Evolutionary conservation across 768 basidiomycete genomes (phyloP), one percentile per base, ranked within the genome.

Genomic region (Guyanaporus albipodus): DNA sequence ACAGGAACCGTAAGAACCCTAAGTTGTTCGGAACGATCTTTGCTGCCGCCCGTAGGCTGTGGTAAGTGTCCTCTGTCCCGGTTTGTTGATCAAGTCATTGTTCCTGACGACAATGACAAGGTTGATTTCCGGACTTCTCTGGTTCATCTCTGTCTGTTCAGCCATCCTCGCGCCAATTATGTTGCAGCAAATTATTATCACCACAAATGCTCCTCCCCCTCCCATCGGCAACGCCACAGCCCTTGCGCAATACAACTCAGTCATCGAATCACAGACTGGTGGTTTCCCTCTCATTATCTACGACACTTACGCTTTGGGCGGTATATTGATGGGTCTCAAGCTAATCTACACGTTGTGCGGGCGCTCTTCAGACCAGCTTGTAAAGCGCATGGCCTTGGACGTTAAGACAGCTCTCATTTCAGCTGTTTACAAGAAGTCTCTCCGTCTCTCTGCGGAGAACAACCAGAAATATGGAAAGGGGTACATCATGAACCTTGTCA

Each of bases 341-440:
- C 18, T 64, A 1, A 37, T 54, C n/a, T 55, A 23, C 39, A 56
- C 60, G 6, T 21, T 64, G 19, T 64, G 54, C 37, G 62, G 62
- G 19, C 62, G 62, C 38, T 53, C 63, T 17, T 52, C 63, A 2
- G 62, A 64, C 35, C 62, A 64, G 6, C 48, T 64, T 15, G 60
- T 64, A 18, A 59, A 55, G 51, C 57, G 62, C 23, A 64, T 63
- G 55, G 52, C 52, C 31, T 31, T 64, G 48, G 53, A 62, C 36
- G 54, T 64, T n/a, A 64, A 64, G 50, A 64, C 62, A 17, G 24
- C 51, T n/a, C 60, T 64, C 28, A 53, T 62, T 38, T 59, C 57
- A 0, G 63, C 62, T 12, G 62, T 64, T 40, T 64, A 64, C 50
- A 59, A 64, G 52, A 64, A 64, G 51, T 46, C 62, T 12, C 55